Percentiles rank a stretch among this genome's conserved stretches.
Evolutionary conservation across 129 eudicot genomes (phyloP).

Genomic region (Heracleum sosnowskyi): DNA sequence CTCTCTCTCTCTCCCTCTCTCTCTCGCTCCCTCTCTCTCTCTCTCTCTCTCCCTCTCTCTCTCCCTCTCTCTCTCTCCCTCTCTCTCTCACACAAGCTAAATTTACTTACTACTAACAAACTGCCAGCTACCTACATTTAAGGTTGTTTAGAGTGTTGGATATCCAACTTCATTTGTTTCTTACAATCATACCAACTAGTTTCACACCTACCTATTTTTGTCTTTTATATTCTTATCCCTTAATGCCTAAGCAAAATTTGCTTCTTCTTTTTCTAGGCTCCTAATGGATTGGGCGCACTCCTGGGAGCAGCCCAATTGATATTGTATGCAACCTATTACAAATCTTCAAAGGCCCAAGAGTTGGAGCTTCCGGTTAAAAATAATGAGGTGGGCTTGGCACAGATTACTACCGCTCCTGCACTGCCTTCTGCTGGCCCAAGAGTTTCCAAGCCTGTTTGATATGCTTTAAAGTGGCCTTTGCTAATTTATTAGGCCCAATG

Average conservation of each 20-base stretch:
- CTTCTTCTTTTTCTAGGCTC: conserved; percentile 29
- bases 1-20: background rate
- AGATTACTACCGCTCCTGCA: background rate
- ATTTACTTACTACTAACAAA: background rate
- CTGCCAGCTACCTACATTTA: background rate
- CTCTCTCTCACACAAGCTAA: background rate
- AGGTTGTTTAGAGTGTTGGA: background rate
- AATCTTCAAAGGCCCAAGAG: conserved; percentile 39
- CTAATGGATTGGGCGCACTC: conserved; percentile 58
- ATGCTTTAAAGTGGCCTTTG: background rate
- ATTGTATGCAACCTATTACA: conserved; percentile 58
- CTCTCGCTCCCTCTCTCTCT: conserved; percentile 10
- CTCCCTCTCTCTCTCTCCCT: background rate
- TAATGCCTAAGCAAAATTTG: background rate
- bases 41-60: background rate
- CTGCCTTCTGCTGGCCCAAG: background rate
- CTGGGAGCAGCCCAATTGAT: conserved; percentile 58
- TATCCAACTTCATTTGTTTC: background rate
- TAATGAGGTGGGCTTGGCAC: conserved; percentile 26
- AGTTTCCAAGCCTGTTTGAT: background rate
- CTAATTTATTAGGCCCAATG: background rate
- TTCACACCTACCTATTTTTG: too few species aligned
- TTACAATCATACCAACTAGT: background rate
- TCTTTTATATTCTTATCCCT: too few species aligned
- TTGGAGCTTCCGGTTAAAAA: conserved; percentile 27